Evolutionary conservation across 805 yeast species (phyloP).

Genomic region (Kuraishia capsulata): DNA sequence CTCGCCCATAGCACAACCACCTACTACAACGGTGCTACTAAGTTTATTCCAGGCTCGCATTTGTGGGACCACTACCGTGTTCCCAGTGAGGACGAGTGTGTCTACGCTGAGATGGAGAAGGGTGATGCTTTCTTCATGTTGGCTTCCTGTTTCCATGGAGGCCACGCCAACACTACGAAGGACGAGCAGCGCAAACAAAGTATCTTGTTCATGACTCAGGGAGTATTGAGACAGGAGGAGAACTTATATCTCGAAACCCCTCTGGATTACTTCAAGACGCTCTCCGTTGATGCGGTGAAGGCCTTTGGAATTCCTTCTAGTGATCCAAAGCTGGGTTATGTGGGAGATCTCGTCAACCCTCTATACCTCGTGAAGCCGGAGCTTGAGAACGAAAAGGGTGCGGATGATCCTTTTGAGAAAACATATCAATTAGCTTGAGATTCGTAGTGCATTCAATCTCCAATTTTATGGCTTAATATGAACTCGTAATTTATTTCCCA

Average conservation of each 20-base stretch:
- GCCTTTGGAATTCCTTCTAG: conserved; percentile 11
- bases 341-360: conserved; percentile 10
- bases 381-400: conserved; percentile 2
- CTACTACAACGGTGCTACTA: conserved; percentile 21
- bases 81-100: conserved; percentile 13
- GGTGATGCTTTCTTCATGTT: conserved; percentile 20
- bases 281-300: conserved; percentile 10
- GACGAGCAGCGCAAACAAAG: conserved; percentile 13
- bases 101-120: conserved; percentile 14
- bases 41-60: conserved; percentile 21
- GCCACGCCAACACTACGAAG: conserved; percentile 13
- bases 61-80: conserved; percentile 17
- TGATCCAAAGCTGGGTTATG: conserved; percentile 11
- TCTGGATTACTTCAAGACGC: conserved; percentile 14
- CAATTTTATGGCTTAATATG: neutral
- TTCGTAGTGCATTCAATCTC: too few species aligned
- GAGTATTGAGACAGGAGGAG: conserved; percentile 18
- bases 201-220: conserved; percentile 14
- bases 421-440: neutral
- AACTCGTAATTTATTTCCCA: too few species aligned
- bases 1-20: conserved; percentile 17
- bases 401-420: conserved; percentile 1
- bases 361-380: conserved; percentile 6
- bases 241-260: conserved; percentile 13
- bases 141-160: conserved; percentile 18